Evolutionary conservation across 495 filamentous ascomycete genomes (phyloP), one percentile per base, ranked within the genome.

Genomic region (Neurospora sp.): DNA sequence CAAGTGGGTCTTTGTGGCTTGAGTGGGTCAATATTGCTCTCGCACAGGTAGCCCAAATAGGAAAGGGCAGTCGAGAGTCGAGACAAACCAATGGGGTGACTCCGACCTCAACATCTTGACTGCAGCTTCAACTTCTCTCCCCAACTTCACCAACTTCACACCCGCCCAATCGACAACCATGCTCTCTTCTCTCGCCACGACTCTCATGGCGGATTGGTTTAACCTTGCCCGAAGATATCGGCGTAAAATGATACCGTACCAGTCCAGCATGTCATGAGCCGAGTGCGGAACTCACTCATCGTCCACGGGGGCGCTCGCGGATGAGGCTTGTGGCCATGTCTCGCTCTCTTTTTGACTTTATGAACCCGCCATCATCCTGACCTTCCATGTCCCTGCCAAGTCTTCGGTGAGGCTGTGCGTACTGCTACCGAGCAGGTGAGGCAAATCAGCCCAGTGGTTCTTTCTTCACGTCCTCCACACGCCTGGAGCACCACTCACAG

Each of bases 41-140:
- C 79, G 79, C 79, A 81, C 72, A 77, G 79, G 77, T 78, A 71
- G 44, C 80, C 79, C 73, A 76, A 81, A 75, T n/a, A 41, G 80
- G 80, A 77, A 79, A 71, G 71, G 74, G 72, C 73, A 66, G 54
- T 1, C 54, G 54, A 66, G 54, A 66, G 54, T 1, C 54, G 54
- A 66, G 54, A 66, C 31, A 31, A 8, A 10, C 54, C 54, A 66
- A 62, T 62, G 54, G 35, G 27, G 6, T 62, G 27, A 31, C 49
- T 62, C 23, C 2, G 23, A 31, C 23, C 23, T 31, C 23, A 7
- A 31, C 23, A 31, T 4, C 54, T 16, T 31, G 5, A 31, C 54
- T 31, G 20, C 49, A 62, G 49, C 49, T 62, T 62, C 49, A 66
- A 66, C 75, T 73, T 72, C 71, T 62, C 38, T 11, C 12, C 69